Evolutionary conservation across 176 grass and related monocot genomes (phyloP).

Genomic region (Juncus effusus): DNA sequence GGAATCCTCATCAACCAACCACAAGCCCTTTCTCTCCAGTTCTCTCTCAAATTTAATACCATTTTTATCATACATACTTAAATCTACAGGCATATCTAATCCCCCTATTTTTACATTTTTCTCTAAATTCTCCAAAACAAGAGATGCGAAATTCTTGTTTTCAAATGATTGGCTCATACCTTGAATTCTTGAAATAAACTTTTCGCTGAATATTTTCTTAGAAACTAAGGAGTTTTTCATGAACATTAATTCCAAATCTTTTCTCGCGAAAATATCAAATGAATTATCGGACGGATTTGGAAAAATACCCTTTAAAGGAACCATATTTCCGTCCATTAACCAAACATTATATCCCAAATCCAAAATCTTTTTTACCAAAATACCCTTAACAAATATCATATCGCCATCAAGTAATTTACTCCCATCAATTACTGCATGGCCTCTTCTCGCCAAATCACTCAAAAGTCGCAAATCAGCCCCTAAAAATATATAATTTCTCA

Average conservation of each 20-base stretch:
- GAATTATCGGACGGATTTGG: slow-evolving; percentile 52
- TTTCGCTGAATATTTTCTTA: slow-evolving; percentile 54
- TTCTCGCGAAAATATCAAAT: slow-evolving; percentile 47
- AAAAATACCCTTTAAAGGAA: slow-evolving; percentile 45
- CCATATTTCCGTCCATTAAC: slow-evolving; percentile 77
- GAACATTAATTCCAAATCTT: slow-evolving; percentile 53
- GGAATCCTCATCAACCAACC: slow-evolving; percentile 72
- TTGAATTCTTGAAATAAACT: slow-evolving; percentile 39
- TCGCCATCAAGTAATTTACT: slow-evolving; percentile 38
- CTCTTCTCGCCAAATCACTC: slow-evolving; percentile 74
- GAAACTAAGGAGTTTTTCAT: slow-evolving; percentile 51
- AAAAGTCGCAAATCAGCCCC: slow-evolving; percentile 56
- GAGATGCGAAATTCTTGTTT: slow-evolving; percentile 35
- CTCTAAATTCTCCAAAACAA: slow-evolving; percentile 38
- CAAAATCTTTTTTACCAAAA: slow-evolving; percentile 56
- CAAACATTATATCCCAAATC: slow-evolving; percentile 74
- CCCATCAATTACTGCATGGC: slow-evolving; percentile 69
- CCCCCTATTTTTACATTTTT: slow-evolving; percentile 38
- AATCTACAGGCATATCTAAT: slow-evolving; percentile 41
- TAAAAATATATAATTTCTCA: slow-evolving; percentile 62
- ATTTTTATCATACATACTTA: slow-evolving; percentile 37
- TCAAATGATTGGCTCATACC: slow-evolving; percentile 22
- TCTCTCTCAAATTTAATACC: slow-evolving; percentile 45
- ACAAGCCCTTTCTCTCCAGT: slow-evolving; percentile 53
- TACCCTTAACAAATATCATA: slow-evolving; percentile 48